Evolutionary conservation across 176 grass and related monocot species (phyloP).

Genomic region (Saccharum spontaneum): DNA sequence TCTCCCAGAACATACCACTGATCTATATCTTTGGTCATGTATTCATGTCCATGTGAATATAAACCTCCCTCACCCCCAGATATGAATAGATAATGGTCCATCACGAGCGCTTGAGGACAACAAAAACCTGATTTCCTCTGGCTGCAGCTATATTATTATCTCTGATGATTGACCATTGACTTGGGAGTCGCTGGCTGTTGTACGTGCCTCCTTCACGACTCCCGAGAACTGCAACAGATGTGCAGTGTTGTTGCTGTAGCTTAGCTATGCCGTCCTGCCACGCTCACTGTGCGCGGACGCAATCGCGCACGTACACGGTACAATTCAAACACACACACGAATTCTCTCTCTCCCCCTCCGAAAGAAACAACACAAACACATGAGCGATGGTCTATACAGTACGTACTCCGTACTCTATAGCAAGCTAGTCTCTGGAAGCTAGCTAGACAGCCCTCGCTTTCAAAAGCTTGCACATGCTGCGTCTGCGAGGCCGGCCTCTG

Average conservation of each 20-base stretch:
- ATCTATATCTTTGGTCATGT: not conserved
- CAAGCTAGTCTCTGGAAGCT: not conserved
- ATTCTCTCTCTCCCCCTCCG: not conserved
- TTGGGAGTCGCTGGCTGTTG: not conserved
- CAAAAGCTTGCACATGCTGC: not conserved
- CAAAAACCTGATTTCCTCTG: not conserved
- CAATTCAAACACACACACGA: not conserved
- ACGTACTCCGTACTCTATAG: not conserved
- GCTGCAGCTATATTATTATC: too few species aligned
- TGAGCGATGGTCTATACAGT: not conserved
- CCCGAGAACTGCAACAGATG: slow-evolving; percentile 38
- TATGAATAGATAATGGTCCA: not conserved
- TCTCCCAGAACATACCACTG: too few species aligned
- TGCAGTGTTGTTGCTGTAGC: slow-evolving; percentile 42
- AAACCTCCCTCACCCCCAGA: not conserved
- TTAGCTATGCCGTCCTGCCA: slow-evolving; percentile 40
- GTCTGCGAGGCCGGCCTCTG: not conserved
- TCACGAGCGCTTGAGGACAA: not conserved
- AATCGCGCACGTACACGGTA: slow-evolving; percentile 21
- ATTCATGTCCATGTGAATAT: not conserved
- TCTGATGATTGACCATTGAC: not conserved
- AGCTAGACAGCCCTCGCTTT: slow-evolving; percentile 16
- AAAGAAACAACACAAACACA: slow-evolving; percentile 30
- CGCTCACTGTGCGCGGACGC: slow-evolving; percentile 34
- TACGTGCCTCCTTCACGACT: not conserved